A percentile compares a stretch with the other conserved stretches of the same genome.
Evolutionary conservation across 2,329 filamentous ascomycete genomes (phyloP).

Genomic region (Colletotrichum tamarilloi): DNA sequence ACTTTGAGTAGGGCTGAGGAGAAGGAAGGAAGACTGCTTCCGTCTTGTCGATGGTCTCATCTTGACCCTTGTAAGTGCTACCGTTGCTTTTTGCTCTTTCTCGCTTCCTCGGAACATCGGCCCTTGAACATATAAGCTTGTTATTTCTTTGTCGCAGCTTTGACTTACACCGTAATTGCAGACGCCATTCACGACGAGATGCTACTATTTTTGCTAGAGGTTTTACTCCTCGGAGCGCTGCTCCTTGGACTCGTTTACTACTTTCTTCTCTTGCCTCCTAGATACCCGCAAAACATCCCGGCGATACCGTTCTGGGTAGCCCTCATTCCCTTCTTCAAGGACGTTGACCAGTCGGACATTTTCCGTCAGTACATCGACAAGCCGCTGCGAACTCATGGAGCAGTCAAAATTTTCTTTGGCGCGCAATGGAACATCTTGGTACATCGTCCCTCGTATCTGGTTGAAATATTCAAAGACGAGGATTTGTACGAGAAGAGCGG

Average conservation of each 20-base stretch:
- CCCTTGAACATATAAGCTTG: slow-evolving; percentile 14
- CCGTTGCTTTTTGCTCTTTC: neutral
- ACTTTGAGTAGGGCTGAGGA: slow-evolving; percentile 26
- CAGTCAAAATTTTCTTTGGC: slow-evolving; percentile 60
- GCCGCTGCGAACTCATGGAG: slow-evolving; percentile 52
- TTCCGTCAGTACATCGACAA: slow-evolving; percentile 51
- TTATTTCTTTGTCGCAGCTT: neutral
- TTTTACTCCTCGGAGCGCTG: slow-evolving; percentile 17
- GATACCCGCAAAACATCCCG: slow-evolving; percentile 50
- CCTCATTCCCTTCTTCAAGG: slow-evolving; percentile 52
- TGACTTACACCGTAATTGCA: neutral
- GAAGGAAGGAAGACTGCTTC: slow-evolving; percentile 8
- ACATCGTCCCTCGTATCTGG: slow-evolving; percentile 54
- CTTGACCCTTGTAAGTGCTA: neutral
- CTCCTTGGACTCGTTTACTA: slow-evolving; percentile 22
- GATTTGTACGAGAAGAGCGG: slow-evolving; percentile 50
- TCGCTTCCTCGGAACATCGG: neutral
- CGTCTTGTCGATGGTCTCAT: neutral
- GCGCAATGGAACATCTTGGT: slow-evolving; percentile 61
- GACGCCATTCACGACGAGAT: neutral
- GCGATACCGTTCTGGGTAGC: slow-evolving; percentile 56
- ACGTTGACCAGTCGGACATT: slow-evolving; percentile 55
- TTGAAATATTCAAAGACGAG: slow-evolving; percentile 49
- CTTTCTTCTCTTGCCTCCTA: slow-evolving; percentile 39
- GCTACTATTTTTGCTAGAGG: slow-evolving; percentile 18